Percentiles rank a stretch among this genome's conserved stretches.
Evolutionary conservation across 75 land plant genomes (phyloP).

Genomic region (Larix kaempferi): DNA sequence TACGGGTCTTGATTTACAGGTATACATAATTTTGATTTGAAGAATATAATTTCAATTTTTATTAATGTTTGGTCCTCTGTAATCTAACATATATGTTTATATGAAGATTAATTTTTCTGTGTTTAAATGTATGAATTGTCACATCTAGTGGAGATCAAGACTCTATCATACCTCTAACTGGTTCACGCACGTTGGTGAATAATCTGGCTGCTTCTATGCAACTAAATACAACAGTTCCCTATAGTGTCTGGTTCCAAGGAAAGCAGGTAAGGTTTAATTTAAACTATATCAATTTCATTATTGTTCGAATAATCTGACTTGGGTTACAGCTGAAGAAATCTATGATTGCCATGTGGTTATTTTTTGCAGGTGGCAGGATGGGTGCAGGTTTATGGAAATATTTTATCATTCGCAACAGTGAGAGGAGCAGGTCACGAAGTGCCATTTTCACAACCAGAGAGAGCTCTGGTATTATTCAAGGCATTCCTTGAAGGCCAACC

Average conservation of each 20-base stretch:
- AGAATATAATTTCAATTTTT: background rate
- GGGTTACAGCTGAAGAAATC: background rate
- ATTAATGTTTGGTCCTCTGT: background rate
- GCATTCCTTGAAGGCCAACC: conserved; percentile 17
- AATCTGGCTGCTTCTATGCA: conserved; percentile 10
- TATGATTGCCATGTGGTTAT: background rate
- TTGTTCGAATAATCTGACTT: background rate
- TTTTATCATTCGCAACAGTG: conserved; percentile 30
- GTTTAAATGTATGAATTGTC: too few relatives aligned
- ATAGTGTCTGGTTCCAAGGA: conserved; percentile 23
- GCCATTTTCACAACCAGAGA: conserved; percentile 24
- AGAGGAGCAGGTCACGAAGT: conserved; percentile 44
- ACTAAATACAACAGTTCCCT: conserved; percentile 15
- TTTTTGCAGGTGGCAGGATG: conserved; percentile 27
- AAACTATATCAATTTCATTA: background rate
- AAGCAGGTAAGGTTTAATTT: conserved; percentile 15
- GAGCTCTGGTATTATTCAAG: conserved; percentile 25
- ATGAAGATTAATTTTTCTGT: too few relatives aligned
- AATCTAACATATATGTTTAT: too few relatives aligned
- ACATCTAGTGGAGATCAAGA: conserved; percentile 40
- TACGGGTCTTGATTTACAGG: conserved; percentile 13
- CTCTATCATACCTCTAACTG: conserved; percentile 41
- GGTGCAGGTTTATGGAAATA: conserved; percentile 31
- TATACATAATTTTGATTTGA: background rate
- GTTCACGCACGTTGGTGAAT: conserved; percentile 21